Conservation (phyloP, 768 basidiomycete genomes). For the Boletus rufocinnamomeus region DNA sequence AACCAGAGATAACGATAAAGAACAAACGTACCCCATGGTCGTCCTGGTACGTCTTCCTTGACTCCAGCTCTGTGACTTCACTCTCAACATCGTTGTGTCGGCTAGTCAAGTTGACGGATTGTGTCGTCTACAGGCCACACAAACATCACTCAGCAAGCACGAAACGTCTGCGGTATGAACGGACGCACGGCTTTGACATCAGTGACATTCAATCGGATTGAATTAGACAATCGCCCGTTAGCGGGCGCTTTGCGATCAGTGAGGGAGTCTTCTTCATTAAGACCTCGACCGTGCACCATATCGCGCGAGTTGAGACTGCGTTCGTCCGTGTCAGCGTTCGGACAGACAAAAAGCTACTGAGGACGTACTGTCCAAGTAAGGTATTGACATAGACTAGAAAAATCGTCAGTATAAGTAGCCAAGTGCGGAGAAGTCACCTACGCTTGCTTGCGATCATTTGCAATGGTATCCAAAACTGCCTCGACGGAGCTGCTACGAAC, state of each 20-base stretch:
- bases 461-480: slow-evolving; percentile 27
- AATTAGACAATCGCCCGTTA: background rate
- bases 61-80: slow-evolving; percentile 13
- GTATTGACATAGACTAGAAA: slow-evolving; percentile 33
- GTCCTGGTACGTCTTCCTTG: slow-evolving; percentile 20
- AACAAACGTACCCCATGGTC: slow-evolving; percentile 8
- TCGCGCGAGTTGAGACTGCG: slow-evolving; percentile 31
- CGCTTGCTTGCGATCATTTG: slow-evolving; percentile 32
- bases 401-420: background rate
- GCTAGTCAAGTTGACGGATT: slow-evolving; percentile 18
- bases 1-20: too few relatives aligned
- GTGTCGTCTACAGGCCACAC: slow-evolving; percentile 14
- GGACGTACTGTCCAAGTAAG: slow-evolving; percentile 28
- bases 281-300: slow-evolving; percentile 18
- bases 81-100: slow-evolving; percentile 6
- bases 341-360: background rate
- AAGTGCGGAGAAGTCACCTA: background rate
- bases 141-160: background rate
- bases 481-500: slow-evolving; percentile 28
- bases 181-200: slow-evolving; percentile 22
- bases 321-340: slow-evolving; percentile 1
- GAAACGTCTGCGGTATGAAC: background rate
- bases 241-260: slow-evolving; percentile 3
- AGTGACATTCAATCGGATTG: slow-evolving; percentile 16
- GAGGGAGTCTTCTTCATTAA: slow-evolving; percentile 29